Evolutionary conservation across 2,329 filamentous ascomycete genomes (phyloP).

Genomic region (Microcyclosporella mali): DNA sequence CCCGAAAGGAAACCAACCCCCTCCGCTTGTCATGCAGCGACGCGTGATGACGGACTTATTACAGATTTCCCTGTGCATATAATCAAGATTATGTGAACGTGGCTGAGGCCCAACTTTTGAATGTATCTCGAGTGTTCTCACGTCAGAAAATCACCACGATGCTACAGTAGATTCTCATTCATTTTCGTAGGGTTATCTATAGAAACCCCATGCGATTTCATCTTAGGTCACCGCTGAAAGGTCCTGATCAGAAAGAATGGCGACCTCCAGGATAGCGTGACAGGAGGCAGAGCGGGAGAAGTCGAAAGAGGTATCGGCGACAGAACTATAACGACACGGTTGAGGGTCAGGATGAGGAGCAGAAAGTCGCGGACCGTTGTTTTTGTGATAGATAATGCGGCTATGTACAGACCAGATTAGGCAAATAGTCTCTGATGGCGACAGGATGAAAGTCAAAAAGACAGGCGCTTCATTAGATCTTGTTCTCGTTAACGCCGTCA

Average conservation of each 20-base stretch:
- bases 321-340: slow-evolving; percentile 28
- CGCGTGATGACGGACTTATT: no score
- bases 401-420: slow-evolving; percentile 1
- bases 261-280: slow-evolving; percentile 25
- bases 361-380: neutral
- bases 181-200: no score
- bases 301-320: slow-evolving; percentile 25
- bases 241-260: slow-evolving; percentile 22
- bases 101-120: no score
- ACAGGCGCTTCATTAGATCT: slow-evolving; percentile 16
- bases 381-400: neutral
- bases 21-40: no score
- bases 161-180: no score
- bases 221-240: no score
- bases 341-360: slow-evolving; percentile 7
- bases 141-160: no score
- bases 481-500: slow-evolving; percentile 8
- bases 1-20: no score
- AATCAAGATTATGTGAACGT: no score
- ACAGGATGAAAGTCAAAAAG: neutral
- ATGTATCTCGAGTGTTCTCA: no score
- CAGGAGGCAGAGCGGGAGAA: slow-evolving; percentile 26
- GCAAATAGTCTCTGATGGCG: neutral
- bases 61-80: no score
- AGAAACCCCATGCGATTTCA: no score